Evolutionary conservation across 202 grass and related monocot species (phyloP), one percentile per base, ranked within the genome.

Genomic region (Panicum virgatum): DNA sequence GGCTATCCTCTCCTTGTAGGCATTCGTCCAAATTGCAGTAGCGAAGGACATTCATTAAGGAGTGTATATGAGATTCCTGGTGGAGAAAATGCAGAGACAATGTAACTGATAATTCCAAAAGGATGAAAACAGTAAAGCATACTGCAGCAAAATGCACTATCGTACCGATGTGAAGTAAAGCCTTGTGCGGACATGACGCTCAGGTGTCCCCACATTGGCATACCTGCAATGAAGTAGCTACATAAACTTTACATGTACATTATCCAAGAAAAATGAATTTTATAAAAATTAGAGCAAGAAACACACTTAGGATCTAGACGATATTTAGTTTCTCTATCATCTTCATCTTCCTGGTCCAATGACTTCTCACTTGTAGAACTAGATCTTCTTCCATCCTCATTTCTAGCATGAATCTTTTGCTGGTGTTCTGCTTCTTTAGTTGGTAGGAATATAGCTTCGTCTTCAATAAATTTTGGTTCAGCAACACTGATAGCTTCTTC

Each of bases 41-140:
- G 72, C 96, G 93, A 82, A 99, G 89, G 57, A 99, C 96, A 79
- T 99, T 99, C 96, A 99, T 96, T 67, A 99, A 61, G 48, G 96
- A 99, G 79, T 99, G 96, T 94, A 99, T 99, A 87, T 99, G 96
- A 57, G 96, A 99, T 89, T 99, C 96, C 96, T 99, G 87, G 37
- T 70, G 66, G 46, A 83, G 42, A 80, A 80, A 84, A 79, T 80
- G 69, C 67, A 77, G 23, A 62, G 23, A 62, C 0, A 38, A 63
- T 58, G 85, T 66, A 61, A 92, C 37, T 48, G 62, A 58, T 26
- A 74, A 62, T 72, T 64, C 42, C 27, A 79, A 60, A 87, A 76
- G 72, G 57, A 62, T 43, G 46, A 40, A 82, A 57, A 81, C 19
- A 78, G 82, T 42, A 80, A 84, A 88, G 13, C 12, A 54, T 64